Percentiles rank a stretch among this genome's conserved stretches.
Evolutionary conservation across 73 alveolate genomes (phyloP).

Genomic region (Tetrahymena thermophila): DNA sequence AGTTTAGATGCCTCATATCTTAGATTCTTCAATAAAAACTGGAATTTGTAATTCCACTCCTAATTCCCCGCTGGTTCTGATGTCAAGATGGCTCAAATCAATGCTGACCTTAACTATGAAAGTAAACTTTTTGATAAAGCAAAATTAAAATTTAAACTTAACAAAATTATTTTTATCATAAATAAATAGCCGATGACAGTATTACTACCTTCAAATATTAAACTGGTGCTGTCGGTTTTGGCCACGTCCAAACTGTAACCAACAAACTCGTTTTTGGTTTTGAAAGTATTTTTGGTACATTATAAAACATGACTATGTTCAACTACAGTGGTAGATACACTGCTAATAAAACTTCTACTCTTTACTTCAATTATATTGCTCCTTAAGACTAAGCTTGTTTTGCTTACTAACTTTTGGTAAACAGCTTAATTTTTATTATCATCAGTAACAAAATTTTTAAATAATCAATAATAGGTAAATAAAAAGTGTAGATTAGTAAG

Average conservation of each 20-base stretch:
- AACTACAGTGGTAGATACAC: conserved; percentile 19
- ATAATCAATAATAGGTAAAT: background rate
- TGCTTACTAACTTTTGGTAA: conserved; percentile 33
- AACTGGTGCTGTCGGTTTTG: conserved; percentile 29
- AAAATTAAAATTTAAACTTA: background rate
- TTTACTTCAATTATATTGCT: conserved; percentile 21
- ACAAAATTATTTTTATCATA: background rate
- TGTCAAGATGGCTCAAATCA: background rate
- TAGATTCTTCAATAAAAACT: conserved; percentile 14
- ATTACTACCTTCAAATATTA: conserved; percentile 15
- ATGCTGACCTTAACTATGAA: background rate
- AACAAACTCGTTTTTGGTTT: conserved; percentile 13
- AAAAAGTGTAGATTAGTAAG: conserved; percentile 22
- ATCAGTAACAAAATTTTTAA: background rate
- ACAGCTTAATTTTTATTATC: background rate
- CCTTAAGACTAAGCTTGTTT: conserved; percentile 13
- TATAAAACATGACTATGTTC: conserved; percentile 22
- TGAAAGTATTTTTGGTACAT: conserved; percentile 25
- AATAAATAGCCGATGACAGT: conserved; percentile 24
- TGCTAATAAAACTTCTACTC: background rate
- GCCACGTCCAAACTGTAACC: conserved; percentile 28
- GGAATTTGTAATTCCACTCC: background rate
- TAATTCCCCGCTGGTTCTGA: background rate
- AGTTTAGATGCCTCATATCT: conserved; percentile 33
- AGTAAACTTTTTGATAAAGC: background rate